phyloP scores from a whole-genome alignment of 768 basidiomycete genomes.

The Tephrocybe sp. region DNA sequence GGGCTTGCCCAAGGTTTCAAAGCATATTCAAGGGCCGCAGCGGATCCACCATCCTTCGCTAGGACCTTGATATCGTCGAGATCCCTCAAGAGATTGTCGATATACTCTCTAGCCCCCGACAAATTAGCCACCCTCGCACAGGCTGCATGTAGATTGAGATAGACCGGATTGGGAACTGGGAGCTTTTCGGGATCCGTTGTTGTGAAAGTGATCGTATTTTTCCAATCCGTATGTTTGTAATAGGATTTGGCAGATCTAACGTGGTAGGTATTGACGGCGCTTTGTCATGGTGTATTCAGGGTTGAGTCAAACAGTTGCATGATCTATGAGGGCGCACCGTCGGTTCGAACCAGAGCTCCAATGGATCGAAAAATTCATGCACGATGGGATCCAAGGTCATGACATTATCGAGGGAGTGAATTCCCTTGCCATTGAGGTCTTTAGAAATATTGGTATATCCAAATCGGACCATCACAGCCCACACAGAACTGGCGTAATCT shows the following conservation, averaged over 20 bases:
- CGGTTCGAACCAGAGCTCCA: constrained; percentile 29
- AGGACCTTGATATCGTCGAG: not conserved
- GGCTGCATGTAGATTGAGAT: constrained; percentile 38
- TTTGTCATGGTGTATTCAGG: not conserved
- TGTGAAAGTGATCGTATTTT: constrained; percentile 26
- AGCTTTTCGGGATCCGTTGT: constrained; percentile 22
- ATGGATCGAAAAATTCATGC: constrained; percentile 24
- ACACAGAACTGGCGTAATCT: constrained; percentile 18
- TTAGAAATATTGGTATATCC: constrained; percentile 21
- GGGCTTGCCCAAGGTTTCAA: no score
- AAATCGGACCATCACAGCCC: constrained; percentile 25
- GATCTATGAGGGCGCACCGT: constrained; percentile 19
- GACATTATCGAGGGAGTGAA: constrained; percentile 32
- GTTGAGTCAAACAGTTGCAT: not conserved
- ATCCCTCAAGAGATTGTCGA: not conserved
- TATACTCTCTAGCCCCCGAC: constrained; percentile 35
- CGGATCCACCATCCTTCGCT: not conserved
- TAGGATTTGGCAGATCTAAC: constrained; percentile 7
- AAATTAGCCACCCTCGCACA: constrained; percentile 38
- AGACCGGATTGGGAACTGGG: constrained; percentile 29
- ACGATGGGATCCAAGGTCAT: constrained; percentile 24
- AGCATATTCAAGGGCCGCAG: no score
- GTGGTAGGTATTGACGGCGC: constrained; percentile 24
- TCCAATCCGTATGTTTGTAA: constrained; percentile 13
- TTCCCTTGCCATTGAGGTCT: constrained; percentile 26